A percentile compares a stretch with the other conserved stretches of the same genome.
phyloP scores from a whole-genome alignment of 139 green algal species.

The Chlorokybus atmophyticus region DNA sequence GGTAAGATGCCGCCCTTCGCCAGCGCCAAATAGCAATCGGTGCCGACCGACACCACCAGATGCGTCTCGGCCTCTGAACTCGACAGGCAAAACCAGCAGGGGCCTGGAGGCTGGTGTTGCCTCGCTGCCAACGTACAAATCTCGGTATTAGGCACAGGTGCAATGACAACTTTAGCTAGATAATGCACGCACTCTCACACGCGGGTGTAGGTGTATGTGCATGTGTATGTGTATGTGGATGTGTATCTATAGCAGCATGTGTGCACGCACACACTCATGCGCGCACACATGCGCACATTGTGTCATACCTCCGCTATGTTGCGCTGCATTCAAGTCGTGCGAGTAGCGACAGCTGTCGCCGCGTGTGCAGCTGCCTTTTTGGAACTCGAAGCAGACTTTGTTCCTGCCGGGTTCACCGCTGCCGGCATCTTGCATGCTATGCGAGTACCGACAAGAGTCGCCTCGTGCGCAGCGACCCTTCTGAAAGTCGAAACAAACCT shows the following conservation, averaged over 20 bases:
- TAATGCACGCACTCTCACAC: too few relatives aligned
- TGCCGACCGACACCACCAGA: constrained; percentile 36
- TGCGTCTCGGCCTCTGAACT: constrained; percentile 36
- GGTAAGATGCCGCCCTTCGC: too few relatives aligned
- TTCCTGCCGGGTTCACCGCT: not conserved
- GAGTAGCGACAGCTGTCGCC: not conserved
- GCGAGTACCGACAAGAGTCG: not conserved
- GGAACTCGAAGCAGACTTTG: constrained; percentile 1
- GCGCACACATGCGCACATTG: too few relatives aligned
- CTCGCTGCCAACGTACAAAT: not conserved
- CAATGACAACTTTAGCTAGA: too few relatives aligned
- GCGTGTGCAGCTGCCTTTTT: not conserved
- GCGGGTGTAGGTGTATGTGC: too few relatives aligned
- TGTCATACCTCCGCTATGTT: not conserved
- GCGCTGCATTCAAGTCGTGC: not conserved
- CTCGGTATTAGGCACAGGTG: too few relatives aligned
- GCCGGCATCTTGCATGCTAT: not conserved
- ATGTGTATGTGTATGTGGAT: too few relatives aligned
- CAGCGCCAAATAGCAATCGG: constrained; percentile 64
- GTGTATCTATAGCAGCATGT: too few relatives aligned
- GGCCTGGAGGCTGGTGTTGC: constrained; percentile 21
- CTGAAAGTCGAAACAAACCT: not conserved
- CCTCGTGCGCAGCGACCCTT: not conserved
- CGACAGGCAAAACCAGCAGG: constrained; percentile 76
- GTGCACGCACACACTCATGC: too few relatives aligned